These are phyloP conservation scores for Hirsutella thompsonii DNA, from an alignment of 2,329 filamentous ascomycete genomes.

Conservation along the genomic window DNA sequence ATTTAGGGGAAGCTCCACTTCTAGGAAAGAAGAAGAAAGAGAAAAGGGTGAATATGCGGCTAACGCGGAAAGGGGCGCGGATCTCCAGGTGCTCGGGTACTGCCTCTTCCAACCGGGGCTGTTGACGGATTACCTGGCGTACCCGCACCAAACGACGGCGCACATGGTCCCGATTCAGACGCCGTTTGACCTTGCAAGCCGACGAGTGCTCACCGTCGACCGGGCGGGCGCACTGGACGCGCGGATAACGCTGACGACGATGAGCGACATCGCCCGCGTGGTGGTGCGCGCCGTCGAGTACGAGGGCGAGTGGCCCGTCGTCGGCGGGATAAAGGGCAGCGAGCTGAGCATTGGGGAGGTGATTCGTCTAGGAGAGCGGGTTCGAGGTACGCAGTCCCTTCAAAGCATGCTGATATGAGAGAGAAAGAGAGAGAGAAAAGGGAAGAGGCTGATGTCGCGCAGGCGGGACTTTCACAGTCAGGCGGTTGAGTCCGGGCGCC, in stretches of 20 bases:
- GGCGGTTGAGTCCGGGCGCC: neutral
- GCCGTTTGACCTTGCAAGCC: neutral
- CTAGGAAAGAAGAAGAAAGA: neutral
- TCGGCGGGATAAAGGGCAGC: conserved; percentile 26
- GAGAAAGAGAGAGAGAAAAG: neutral
- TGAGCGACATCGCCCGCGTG: conserved; percentile 25
- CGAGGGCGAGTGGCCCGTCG: conserved; percentile 25
- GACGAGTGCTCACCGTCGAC: neutral
- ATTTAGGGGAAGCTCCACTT: neutral
- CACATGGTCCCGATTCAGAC: conserved; percentile 18
- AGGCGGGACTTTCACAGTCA: neutral
- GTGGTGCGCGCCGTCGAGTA: conserved; percentile 28
- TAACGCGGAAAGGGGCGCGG: neutral
- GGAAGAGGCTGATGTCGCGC: neutral
- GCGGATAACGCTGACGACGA: conserved; percentile 28
- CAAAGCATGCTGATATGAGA: neutral
- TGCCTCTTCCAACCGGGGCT: conserved; percentile 39
- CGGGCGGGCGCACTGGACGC: conserved; percentile 13
- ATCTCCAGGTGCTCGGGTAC: conserved; percentile 36
- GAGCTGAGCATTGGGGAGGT: conserved; percentile 19
- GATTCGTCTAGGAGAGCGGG: conserved; percentile 21
- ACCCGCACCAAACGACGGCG: conserved; percentile 29
- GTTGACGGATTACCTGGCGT: conserved; percentile 39
- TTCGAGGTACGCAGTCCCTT: neutral
- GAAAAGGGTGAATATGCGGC: too few relatives aligned